Conservation (phyloP, 2,329 filamentous ascomycete genomes). For the Lojkania enalia region DNA sequence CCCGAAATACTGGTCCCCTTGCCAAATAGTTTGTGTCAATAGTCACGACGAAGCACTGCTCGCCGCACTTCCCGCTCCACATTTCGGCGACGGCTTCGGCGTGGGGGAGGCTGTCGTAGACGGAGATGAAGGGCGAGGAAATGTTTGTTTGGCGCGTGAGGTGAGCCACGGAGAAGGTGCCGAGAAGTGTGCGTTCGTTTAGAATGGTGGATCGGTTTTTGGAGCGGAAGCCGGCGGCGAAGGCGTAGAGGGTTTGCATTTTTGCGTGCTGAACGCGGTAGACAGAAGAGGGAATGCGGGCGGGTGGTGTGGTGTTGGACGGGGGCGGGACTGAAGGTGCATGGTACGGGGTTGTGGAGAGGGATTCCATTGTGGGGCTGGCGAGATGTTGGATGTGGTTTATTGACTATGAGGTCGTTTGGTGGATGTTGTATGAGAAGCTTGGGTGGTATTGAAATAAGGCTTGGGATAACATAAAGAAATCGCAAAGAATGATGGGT, state of each 20-base stretch:
- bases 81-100: constrained; percentile 32
- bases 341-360: constrained; percentile 1
- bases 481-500: no score
- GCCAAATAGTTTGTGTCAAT: constrained; percentile 38
- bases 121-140: constrained; percentile 39
- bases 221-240: constrained; percentile 34
- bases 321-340: constrained; percentile 10
- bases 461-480: no score
- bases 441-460: no score
- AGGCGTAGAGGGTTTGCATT: constrained; percentile 37
- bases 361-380: no score
- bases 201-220: constrained; percentile 44
- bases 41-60: constrained; percentile 30
- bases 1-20: constrained; percentile 37
- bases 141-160: constrained; percentile 35
- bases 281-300: constrained; percentile 29
- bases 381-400: no score
- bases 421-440: no score
- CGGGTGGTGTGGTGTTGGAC: constrained; percentile 12
- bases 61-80: constrained; percentile 23
- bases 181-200: constrained; percentile 15
- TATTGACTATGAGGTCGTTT: no score
- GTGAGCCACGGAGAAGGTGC: constrained; percentile 9
- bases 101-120: constrained; percentile 32
- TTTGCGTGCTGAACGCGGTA: constrained; percentile 35